These are phyloP conservation scores for Trichophyton schoenleinii DNA, from an alignment of 2,329 filamentous ascomycete species.

Conservation along the genomic window DNA sequence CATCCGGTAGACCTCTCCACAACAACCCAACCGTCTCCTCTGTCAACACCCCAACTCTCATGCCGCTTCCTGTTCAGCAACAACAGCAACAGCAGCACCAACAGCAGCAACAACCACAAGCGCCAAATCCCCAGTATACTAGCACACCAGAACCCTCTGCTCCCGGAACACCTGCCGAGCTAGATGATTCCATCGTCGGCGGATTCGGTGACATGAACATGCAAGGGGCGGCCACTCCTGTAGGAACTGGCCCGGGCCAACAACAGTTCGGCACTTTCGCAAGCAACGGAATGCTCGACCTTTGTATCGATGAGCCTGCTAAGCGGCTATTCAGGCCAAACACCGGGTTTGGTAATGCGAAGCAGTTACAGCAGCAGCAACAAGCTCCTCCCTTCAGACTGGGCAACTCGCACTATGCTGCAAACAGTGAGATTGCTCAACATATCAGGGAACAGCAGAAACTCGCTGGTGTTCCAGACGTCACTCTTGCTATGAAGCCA, in stretches of 20 bases:
- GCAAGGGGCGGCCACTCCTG: conserved; percentile 34
- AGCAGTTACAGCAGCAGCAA: conserved; percentile 53
- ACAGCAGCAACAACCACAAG: conserved; percentile 29
- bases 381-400: conserved; percentile 62
- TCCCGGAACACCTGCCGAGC: conserved; percentile 57
- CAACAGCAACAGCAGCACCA: conserved; percentile 26
- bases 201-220: conserved; percentile 49
- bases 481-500: conserved; percentile 34
- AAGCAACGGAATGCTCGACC: conserved; percentile 42
- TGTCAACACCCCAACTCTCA: conserved; percentile 86
- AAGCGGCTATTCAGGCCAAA: conserved; percentile 85
- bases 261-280: conserved; percentile 31
- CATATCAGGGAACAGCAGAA: conserved; percentile 53
- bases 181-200: conserved; percentile 61
- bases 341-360: conserved; percentile 50
- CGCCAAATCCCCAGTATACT: conserved; percentile 39
- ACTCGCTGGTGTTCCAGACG: conserved; percentile 43
- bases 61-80: conserved; percentile 57
- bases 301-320: conserved; percentile 80
- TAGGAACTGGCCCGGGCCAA: conserved; percentile 18
- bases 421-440: conserved; percentile 62
- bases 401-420: conserved; percentile 60
- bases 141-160: conserved; percentile 53
- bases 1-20: conserved; percentile 55
- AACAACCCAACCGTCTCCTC: conserved; percentile 95